Conservation (phyloP, 306 rosid genomes). For the Cicer judaicum region DNA sequence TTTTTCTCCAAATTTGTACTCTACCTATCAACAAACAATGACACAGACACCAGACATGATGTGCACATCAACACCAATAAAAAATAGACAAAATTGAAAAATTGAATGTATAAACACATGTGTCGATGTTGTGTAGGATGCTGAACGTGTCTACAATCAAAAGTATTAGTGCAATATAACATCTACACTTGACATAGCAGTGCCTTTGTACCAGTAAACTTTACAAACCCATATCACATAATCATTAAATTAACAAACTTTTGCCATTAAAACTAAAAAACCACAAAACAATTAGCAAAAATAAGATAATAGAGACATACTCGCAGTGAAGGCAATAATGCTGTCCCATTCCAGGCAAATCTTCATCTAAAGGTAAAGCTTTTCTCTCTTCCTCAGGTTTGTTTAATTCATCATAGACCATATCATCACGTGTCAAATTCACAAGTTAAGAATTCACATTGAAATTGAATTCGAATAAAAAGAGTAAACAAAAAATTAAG, state of each 20-base stretch:
- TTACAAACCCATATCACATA: not conserved
- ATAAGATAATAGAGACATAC: constrained; percentile 47
- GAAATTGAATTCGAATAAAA: not conserved
- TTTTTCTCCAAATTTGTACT: not conserved
- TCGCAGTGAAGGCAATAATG: constrained; percentile 88
- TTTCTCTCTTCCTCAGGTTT: constrained; percentile 55
- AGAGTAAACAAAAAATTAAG: not conserved
- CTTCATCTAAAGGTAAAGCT: constrained; percentile 78
- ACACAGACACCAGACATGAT: no score
- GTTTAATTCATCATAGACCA: constrained; percentile 72
- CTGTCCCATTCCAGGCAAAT: constrained; percentile 97
- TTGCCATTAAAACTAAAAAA: not conserved
- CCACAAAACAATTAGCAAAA: not conserved
- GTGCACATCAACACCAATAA: no score
- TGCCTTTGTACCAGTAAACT: not conserved
- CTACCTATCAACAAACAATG: not conserved
- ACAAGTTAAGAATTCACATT: constrained; percentile 56
- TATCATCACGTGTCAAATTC: constrained; percentile 67
- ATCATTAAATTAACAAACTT: not conserved
- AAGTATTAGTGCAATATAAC: no score
- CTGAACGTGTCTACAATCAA: no score
- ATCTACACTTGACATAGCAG: not conserved
- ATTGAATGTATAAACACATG: no score
- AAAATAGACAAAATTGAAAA: no score
- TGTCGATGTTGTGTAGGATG: no score